Evolutionary conservation across 495 filamentous ascomycete genomes (phyloP).

Genomic region (Achaetomiella virescens): DNA sequence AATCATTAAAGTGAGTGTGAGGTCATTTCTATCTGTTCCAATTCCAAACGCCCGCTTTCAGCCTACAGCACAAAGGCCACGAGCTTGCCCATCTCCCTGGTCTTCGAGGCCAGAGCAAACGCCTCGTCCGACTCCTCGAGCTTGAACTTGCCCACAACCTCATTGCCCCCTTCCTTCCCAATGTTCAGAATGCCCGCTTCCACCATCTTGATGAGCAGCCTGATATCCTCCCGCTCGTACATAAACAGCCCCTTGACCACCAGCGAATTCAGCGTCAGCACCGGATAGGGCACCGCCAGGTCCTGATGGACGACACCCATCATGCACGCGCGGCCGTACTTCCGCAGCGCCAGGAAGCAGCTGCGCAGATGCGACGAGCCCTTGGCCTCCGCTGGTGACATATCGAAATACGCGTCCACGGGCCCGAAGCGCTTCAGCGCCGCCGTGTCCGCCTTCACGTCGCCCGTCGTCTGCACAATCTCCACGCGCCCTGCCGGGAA

Average conservation of each 20-base stretch:
- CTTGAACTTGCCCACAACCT: no score
- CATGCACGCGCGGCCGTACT: constrained; percentile 38
- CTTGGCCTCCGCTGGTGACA: constrained; percentile 38
- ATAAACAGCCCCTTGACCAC: constrained; percentile 46
- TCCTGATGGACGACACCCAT: constrained; percentile 43
- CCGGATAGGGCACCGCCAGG: constrained; percentile 34
- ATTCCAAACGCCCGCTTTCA: no score
- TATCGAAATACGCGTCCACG: constrained; percentile 45
- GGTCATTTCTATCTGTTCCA: no score
- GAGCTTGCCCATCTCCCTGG: no score
- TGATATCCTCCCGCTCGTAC: constrained; percentile 40
- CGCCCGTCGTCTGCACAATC: constrained; percentile 38
- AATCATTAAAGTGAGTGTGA: no score
- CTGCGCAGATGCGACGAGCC: constrained; percentile 36
- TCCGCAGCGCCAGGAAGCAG: constrained; percentile 36
- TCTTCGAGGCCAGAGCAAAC: no score
- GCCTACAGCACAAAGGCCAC: no score
- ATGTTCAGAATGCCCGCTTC: no score
- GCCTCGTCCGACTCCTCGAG: no score
- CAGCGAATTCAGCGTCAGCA: constrained; percentile 37
- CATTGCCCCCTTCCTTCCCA: no score
- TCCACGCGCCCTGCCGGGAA: constrained; percentile 24
- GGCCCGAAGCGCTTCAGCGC: constrained; percentile 29
- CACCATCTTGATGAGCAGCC: constrained; percentile 33
- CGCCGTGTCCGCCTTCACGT: constrained; percentile 34